A percentile compares a stretch with the other conserved stretches of the same genome.
phyloP scores from a whole-genome alignment of 106 monocot genomes.

The Phalaenopsis aphrodite region DNA sequence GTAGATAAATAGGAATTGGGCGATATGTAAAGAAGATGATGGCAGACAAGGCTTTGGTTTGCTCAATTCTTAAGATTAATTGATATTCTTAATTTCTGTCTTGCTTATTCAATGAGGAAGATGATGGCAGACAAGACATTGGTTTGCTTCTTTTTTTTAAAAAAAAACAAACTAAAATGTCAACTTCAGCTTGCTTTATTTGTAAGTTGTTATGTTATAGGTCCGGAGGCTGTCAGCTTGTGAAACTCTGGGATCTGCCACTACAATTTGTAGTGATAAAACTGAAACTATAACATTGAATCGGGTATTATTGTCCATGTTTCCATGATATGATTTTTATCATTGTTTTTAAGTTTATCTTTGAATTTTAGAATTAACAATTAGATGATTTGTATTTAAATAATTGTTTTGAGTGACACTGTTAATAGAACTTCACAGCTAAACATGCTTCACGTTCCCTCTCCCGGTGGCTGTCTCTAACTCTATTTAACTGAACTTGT shows the following conservation, averaged over 20 bases:
- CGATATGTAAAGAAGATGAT: too few relatives aligned
- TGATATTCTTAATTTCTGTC: constrained; percentile 1
- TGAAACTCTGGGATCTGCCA: constrained; percentile 99
- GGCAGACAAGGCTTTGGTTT: too few relatives aligned
- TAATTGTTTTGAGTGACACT: not conserved
- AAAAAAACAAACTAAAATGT: not conserved
- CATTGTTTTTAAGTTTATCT: not conserved
- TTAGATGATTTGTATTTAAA: not conserved
- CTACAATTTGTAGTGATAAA: constrained; percentile 95
- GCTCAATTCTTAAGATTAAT: not conserved
- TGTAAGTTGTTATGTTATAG: constrained; percentile 17
- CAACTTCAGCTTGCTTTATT: not conserved
- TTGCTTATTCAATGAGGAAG: constrained; percentile 21
- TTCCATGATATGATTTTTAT: not conserved
- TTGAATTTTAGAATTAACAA: not conserved
- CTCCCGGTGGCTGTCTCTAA: too few relatives aligned
- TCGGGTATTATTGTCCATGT: constrained; percentile 35
- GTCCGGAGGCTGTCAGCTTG: constrained; percentile 92
- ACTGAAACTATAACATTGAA: constrained; percentile 90
- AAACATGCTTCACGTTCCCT: too few relatives aligned
- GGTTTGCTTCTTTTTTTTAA: not conserved
- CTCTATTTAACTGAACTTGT: too few relatives aligned
- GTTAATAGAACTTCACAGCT: too few relatives aligned
- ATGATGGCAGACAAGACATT: constrained; percentile 22
- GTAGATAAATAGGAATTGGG: too few relatives aligned